These are phyloP conservation scores for Acer yangbiense DNA, from an alignment of 345 rosid genomes.

Conservation along the genomic window DNA sequence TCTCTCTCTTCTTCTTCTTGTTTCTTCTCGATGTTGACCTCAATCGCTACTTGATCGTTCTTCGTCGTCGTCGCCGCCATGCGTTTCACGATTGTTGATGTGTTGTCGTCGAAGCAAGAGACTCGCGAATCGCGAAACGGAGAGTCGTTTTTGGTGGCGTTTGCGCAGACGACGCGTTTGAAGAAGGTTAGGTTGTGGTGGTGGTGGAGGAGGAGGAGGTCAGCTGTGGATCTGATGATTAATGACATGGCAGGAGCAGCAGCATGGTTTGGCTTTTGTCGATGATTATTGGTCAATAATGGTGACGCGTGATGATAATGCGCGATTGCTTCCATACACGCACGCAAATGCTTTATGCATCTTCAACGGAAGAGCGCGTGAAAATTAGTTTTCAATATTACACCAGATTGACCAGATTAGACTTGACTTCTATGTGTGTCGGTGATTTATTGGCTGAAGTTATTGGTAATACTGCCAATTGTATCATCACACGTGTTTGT, in stretches of 20 bases:
- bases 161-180: conserved; percentile 9
- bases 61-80: conserved; percentile 27
- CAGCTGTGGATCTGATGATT: conserved; percentile 3
- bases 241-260: conserved; percentile 4
- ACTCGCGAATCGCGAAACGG: conserved; percentile 6
- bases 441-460: too few relatives aligned
- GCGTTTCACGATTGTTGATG: background rate
- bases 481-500: too few relatives aligned
- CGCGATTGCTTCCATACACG: conserved; percentile 23
- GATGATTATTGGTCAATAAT: conserved; percentile 8
- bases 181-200: background rate
- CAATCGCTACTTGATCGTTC: background rate
- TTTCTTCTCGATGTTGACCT: background rate
- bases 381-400: background rate
- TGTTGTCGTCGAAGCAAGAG: background rate
- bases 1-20: conserved; percentile 20
- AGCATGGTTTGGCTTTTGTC: background rate
- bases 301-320: background rate
- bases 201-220: background rate
- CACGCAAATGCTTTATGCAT: background rate
- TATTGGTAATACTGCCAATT: too few relatives aligned
- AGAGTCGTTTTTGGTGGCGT: background rate
- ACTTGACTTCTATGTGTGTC: too few relatives aligned
- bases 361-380: background rate
- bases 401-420: too few relatives aligned